Evolutionary conservation across 2,329 filamentous ascomycete species (phyloP), one percentile per base, ranked within the genome.

Genomic region (Penicillium polonicum): DNA sequence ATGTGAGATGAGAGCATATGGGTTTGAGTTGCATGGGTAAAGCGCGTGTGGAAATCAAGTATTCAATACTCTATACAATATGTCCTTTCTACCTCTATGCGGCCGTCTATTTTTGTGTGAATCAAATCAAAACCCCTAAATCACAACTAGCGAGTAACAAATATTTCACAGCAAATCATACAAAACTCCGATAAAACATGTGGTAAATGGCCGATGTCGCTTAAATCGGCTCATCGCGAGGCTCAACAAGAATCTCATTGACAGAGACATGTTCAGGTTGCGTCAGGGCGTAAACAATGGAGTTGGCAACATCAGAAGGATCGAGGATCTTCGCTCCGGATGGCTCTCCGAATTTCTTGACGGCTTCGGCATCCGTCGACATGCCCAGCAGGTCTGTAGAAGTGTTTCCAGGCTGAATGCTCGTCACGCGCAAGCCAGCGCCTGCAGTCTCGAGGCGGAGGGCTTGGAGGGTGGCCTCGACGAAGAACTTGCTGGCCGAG

Each of bases 401-500:
- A 2, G 86, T 87, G 70, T 93, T 92, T 0, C 90, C 90, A 0
- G 90, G 90, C 77, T 93, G 90, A 3, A 93, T 81, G 36, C 83
- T 80, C 0, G 89, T 92, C 41, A 93, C 88, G 2, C 89, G 81
- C 48, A 93, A 75, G 0, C 90, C 90, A 0, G 83, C 83, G 0
- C 88, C 88, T 0, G 87, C 89, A 0, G 89, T 92, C 79, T 93
- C 90, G 8, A 92, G 75, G 9, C 90, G 85, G 63, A 93, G 74
- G 33, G 81, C 81, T 73, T 92, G 89, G n/a, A 93, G 80, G 0
- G 89, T 89, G 1, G 88, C 89, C 72, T 93, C 90, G 54, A 93
- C 88, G 70, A 93, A 93, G 82, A 92, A 91, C 72, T 93, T 93
- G 74, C 85, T 88, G 27, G 88, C 90, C 0, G 88, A 91, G 80